Percentiles rank a stretch among this genome's conserved stretches.
Evolutionary conservation across 2,329 filamentous ascomycete genomes (phyloP).

Genomic region (Claviceps maximensis): DNA sequence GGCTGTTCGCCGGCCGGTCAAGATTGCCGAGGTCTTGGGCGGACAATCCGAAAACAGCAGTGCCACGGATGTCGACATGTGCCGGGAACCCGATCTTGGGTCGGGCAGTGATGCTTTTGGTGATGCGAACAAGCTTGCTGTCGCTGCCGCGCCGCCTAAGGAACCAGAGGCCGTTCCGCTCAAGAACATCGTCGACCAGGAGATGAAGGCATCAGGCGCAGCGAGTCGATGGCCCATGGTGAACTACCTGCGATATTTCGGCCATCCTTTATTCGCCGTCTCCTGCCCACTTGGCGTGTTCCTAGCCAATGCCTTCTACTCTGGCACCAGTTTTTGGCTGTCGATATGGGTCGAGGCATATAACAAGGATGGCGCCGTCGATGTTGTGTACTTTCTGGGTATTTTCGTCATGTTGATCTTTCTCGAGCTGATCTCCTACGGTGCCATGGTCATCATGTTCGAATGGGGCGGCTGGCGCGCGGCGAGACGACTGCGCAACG

Average conservation of each 20-base stretch:
- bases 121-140: slow-evolving; percentile 18
- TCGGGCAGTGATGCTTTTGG: slow-evolving; percentile 17
- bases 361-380: slow-evolving; percentile 26
- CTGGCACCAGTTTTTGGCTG: slow-evolving; percentile 34
- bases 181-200: slow-evolving; percentile 32
- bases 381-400: slow-evolving; percentile 37
- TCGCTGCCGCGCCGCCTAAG: slow-evolving; percentile 11
- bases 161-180: too few species aligned
- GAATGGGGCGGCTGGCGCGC: slow-evolving; percentile 45
- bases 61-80: slow-evolving; percentile 12
- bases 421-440: slow-evolving; percentile 28
- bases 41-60: slow-evolving; percentile 12
- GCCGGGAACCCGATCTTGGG: slow-evolving; percentile 16
- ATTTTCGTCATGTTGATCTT: slow-evolving; percentile 36
- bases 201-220: slow-evolving; percentile 32
- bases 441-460: slow-evolving; percentile 31
- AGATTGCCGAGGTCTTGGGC: slow-evolving; percentile 24
- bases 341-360: slow-evolving; percentile 42
- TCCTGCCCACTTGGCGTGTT: slow-evolving; percentile 26
- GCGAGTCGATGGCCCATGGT: slow-evolving; percentile 32
- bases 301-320: slow-evolving; percentile 27
- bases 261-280: slow-evolving; percentile 29
- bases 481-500: slow-evolving; percentile 36
- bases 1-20: slow-evolving; percentile 30
- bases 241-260: slow-evolving; percentile 39